Evolutionary conservation across 176 grass and related monocot genomes (phyloP).

Genomic region (Lolium rigidum): DNA sequence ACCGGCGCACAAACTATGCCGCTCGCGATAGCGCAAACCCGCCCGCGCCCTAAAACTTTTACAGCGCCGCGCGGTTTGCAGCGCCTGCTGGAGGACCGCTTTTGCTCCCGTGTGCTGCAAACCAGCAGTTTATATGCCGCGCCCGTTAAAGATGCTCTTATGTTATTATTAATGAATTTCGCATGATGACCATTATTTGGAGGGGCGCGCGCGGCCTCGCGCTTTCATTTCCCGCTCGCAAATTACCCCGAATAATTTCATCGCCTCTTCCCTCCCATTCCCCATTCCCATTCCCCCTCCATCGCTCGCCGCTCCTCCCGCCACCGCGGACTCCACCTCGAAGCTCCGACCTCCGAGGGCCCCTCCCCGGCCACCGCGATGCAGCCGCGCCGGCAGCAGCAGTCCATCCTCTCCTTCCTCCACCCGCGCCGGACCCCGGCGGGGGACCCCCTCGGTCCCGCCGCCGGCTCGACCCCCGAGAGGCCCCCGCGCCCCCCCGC

Average conservation of each 20-base stretch:
- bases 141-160: too few relatives aligned
- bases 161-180: too few relatives aligned
- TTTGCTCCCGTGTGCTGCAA: too few relatives aligned
- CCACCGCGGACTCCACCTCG: neutral
- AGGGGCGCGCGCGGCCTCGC: neutral
- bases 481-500: conserved; percentile 51
- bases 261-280: conserved; percentile 13
- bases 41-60: too few relatives aligned
- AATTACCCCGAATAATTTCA: conserved; percentile 17
- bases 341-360: neutral
- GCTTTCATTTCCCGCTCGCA: conserved; percentile 48
- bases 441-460: conserved; percentile 46
- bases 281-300: conserved; percentile 11
- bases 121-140: too few relatives aligned
- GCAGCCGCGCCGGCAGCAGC: conserved; percentile 57
- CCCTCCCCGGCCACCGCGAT: conserved; percentile 22
- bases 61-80: too few relatives aligned
- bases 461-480: conserved; percentile 60
- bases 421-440: conserved; percentile 24
- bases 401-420: conserved; percentile 87
- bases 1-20: too few relatives aligned
- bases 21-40: too few relatives aligned
- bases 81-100: too few relatives aligned
- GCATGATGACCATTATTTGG: too few relatives aligned
- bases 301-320: neutral